Evolutionary conservation across 2,329 filamentous ascomycete genomes (phyloP).

Genomic region (Arthrobotrys entomopaga): DNA sequence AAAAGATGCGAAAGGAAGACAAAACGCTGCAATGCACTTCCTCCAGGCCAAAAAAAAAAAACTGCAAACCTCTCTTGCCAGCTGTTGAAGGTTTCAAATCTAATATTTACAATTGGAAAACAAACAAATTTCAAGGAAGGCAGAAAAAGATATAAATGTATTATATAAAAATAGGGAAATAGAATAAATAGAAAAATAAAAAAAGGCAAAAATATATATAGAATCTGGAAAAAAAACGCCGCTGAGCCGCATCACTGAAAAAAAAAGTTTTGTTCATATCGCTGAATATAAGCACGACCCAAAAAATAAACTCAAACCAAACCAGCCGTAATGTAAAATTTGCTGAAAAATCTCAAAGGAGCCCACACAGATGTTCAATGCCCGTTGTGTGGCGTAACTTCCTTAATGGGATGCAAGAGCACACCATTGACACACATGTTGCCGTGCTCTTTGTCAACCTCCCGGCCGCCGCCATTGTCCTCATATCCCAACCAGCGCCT

Average conservation of each 20-base stretch:
- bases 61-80: constrained; percentile 16
- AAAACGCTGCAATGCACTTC: constrained; percentile 29
- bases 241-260: constrained; percentile 44
- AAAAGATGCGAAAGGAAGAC: constrained; percentile 2
- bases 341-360: neutral
- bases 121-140: neutral
- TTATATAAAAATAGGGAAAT: constrained; percentile 5
- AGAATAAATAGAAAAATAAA: constrained; percentile 3
- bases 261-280: constrained; percentile 42
- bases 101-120: constrained; percentile 44
- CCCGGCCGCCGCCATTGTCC: constrained; percentile 70
- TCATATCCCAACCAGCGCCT: constrained; percentile 78
- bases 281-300: constrained; percentile 18
- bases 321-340: constrained; percentile 19
- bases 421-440: constrained; percentile 91
- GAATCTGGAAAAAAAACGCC: constrained; percentile 24
- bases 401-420: constrained; percentile 88
- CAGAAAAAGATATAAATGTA: constrained; percentile 18
- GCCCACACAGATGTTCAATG: constrained; percentile 11
- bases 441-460: constrained; percentile 63
- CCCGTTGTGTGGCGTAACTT: constrained; percentile 58
- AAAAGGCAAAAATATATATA: constrained; percentile 1
- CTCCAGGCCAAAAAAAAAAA: constrained; percentile 7
- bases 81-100: constrained; percentile 29
- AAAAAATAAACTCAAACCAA: constrained; percentile 30